phyloP scores from a whole-genome alignment of 768 basidiomycete genomes.

The Collybiopsis luxurians region DNA sequence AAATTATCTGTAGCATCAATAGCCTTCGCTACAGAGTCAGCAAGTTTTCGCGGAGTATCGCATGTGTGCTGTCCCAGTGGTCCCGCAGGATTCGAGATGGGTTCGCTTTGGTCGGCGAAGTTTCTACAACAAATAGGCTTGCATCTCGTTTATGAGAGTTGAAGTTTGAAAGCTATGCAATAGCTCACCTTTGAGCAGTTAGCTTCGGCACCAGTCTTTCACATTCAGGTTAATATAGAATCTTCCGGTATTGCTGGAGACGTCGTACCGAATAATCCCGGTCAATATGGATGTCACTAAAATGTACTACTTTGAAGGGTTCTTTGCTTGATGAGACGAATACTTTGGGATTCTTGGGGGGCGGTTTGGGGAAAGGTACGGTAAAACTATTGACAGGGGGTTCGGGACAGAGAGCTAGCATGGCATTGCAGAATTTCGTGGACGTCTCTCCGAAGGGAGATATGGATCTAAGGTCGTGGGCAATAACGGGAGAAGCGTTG shows the following conservation, averaged over 20 bases:
- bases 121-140: slow-evolving; percentile 59
- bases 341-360: slow-evolving; percentile 31
- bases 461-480: slow-evolving; percentile 52
- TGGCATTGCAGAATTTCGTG: slow-evolving; percentile 51
- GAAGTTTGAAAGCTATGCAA: no score
- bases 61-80: slow-evolving; percentile 48
- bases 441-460: slow-evolving; percentile 44
- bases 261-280: slow-evolving; percentile 45
- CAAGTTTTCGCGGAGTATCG: slow-evolving; percentile 48
- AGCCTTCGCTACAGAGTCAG: slow-evolving; percentile 47
- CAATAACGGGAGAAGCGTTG: slow-evolving; percentile 55
- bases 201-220: slow-evolving; percentile 48
- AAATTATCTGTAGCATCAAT: slow-evolving; percentile 33
- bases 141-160: neutral
- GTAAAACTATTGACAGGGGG: slow-evolving; percentile 42
- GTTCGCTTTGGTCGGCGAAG: slow-evolving; percentile 36
- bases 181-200: slow-evolving; percentile 46
- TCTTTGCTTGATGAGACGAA: slow-evolving; percentile 34
- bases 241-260: neutral
- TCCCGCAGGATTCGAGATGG: slow-evolving; percentile 43
- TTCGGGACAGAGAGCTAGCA: slow-evolving; percentile 52
- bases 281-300: slow-evolving; percentile 65
- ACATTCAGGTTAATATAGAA: neutral
- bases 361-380: slow-evolving; percentile 43
- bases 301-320: slow-evolving; percentile 56